Evolutionary conservation across 2,329 filamentous ascomycete genomes (phyloP).

Genomic region (Acephala macrosclerotiorum): DNA sequence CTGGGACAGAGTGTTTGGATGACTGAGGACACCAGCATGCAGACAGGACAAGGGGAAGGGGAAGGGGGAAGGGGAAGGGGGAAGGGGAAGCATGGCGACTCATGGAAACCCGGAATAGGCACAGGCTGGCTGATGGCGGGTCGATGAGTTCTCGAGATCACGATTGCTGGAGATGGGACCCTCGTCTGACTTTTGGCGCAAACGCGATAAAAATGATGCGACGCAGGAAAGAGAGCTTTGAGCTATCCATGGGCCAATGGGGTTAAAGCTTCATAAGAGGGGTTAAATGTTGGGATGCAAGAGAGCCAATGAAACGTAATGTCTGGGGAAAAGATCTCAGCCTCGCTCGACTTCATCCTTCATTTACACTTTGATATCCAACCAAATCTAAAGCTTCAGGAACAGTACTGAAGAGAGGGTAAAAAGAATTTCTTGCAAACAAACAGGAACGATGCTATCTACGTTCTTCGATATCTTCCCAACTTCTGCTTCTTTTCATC

Average conservation of each 20-base stretch:
- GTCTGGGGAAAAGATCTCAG: constrained; percentile 5
- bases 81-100: neutral
- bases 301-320: constrained; percentile 13
- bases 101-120: constrained; percentile 7
- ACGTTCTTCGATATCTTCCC: neutral
- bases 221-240: constrained; percentile 1
- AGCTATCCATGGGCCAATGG: constrained; percentile 5
- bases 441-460: neutral
- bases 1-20: neutral
- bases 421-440: neutral
- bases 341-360: constrained; percentile 10
- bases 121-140: constrained; percentile 1
- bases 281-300: neutral
- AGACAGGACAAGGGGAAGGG: neutral
- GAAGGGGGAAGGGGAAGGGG: neutral
- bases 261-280: neutral
- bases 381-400: neutral
- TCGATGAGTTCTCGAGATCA: neutral
- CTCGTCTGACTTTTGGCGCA: constrained; percentile 13
- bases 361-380: neutral
- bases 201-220: constrained; percentile 18
- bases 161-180: constrained; percentile 14
- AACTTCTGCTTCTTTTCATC: neutral
- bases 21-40: constrained; percentile 7
- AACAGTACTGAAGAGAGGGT: neutral